A percentile compares a stretch with the other conserved stretches of the same genome.
Conservation (phyloP, 106 monocot species). For the Agapanthus africanus region DNA sequence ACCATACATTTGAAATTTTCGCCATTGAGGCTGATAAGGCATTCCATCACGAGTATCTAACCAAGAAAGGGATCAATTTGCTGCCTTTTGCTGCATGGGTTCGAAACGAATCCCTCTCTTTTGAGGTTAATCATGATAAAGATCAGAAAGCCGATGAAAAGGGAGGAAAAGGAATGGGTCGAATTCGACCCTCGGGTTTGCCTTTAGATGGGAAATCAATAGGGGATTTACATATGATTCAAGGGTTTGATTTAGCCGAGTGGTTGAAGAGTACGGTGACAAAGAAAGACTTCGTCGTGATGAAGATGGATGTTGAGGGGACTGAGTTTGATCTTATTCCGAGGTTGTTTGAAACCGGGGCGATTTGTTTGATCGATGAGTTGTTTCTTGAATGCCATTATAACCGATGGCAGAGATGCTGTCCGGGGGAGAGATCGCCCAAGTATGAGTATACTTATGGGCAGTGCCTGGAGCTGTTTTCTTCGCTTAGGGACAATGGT, state of each 20-base stretch:
- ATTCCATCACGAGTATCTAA: slow-evolving; percentile 46
- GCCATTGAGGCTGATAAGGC: slow-evolving; percentile 59
- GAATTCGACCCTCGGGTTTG: slow-evolving; percentile 25
- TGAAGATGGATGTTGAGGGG: slow-evolving; percentile 82
- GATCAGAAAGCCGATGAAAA: slow-evolving; percentile 12
- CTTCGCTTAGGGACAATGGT: slow-evolving; percentile 29
- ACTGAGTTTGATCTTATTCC: slow-evolving; percentile 69
- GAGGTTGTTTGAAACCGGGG: slow-evolving; percentile 58
- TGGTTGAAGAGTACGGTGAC: slow-evolving; percentile 60
- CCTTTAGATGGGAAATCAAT: slow-evolving; percentile 5
- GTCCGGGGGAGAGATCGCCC: slow-evolving; percentile 57
- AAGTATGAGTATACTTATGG: slow-evolving; percentile 62
- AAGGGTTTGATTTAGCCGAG: slow-evolving; percentile 62
- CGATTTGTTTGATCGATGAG: slow-evolving; percentile 70
- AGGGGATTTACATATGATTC: slow-evolving; percentile 29
- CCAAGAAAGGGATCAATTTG: slow-evolving; percentile 47
- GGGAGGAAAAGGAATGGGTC: slow-evolving; percentile 44
- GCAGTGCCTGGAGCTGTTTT: slow-evolving; percentile 58
- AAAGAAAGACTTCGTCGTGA: slow-evolving; percentile 52
- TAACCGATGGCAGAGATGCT: slow-evolving; percentile 76
- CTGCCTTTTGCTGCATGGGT: slow-evolving; percentile 66
- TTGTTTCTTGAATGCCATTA: slow-evolving; percentile 82
- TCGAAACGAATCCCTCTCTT: slow-evolving; percentile 60
- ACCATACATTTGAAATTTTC: slow-evolving; percentile 50
- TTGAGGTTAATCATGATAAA: slow-evolving; percentile 44